Evolutionary conservation across 2,329 filamentous ascomycete genomes (phyloP), one percentile per base, ranked within the genome.

Genomic region (Arthrobotrys sphaeroides): DNA sequence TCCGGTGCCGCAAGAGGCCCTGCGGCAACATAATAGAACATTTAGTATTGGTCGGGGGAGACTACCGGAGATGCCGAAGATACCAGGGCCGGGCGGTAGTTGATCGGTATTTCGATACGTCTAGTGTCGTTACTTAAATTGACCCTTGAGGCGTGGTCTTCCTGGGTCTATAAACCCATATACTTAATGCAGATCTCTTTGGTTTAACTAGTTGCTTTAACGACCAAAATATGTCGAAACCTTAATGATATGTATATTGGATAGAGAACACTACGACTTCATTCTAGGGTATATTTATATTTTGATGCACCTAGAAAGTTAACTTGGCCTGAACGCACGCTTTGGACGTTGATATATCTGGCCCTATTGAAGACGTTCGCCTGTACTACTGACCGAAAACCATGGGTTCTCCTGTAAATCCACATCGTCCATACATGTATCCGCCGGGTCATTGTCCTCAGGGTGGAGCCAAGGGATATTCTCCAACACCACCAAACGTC

Each of bases 21-120:
- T 4, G 13, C 33, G 22, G 16, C 57, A 64, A 31, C 18, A 47
- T 28, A 49, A 13, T 24, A 42, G 22, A 6, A 69, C 13, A 1
- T 33, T 53, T 38, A 20, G 38, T 9, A 6, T 26, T 13, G 31
- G 59, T 18, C 18, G 24, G 2, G 55, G 67, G 13, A 28, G 36
- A 4, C 18, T 74, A 40, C 69, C 69, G 18, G 69, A 74, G 1
- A 67, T 74, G 31, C 69, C 69, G 18, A 66, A 22, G n/a, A 6
- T 73, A 12, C 69, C 69, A 12, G 60, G 51, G 9, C 60, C 61
- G 47, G 26, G 24, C 12, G 18, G 16, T 31, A 33, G n/a, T n/a
- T n/a, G n/a, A 33, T 33, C 2, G 12, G 2, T 9, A 7, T 33
- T 33, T 33, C n/a, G n/a, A n/a, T n/a, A n/a, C n/a, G n/a, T n/a